Base-by-base conservation (phyloP, 2,329 filamentous ascomycete species). In the Fusarium penzigii region DNA sequence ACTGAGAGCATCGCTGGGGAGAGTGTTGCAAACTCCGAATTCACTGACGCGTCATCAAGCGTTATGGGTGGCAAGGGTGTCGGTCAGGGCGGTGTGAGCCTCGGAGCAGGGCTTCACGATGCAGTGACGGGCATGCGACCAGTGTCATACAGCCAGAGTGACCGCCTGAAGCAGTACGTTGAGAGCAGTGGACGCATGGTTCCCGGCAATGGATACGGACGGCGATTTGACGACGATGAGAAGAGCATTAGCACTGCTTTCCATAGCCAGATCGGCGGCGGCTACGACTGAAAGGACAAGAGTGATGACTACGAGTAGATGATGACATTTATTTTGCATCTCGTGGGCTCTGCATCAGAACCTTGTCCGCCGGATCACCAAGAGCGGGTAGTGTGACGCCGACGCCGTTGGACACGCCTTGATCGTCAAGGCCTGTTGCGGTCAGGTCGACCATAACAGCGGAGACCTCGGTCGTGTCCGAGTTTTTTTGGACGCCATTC, bases 191-290 rank as follows among this genome's bases (percentile, higher is more conserved):
- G 87, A 10, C 88, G 89, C 45, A 78, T 84, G 57, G 85, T 84
- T 42, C 80, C 79, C 29, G 78, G 82, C 57, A 90, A 86, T 69
- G 84, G 87, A 47, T 90, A 84, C 67, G 86, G 83, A 48, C 88
- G 87, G 64, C 80, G 78, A 47, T 85, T 88, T 56, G 94, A 99
- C 62, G 94, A 99, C 62, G 94, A 97, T 69, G 91, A 94, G 66
- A 91, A 94, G 75, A 97, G 93, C 73, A 85, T 97, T 66, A 96
- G 91, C 68, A 97, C 94, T 47, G 92, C 92, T 44, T 99, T 97
- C 75, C 92, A 93, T 56, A 97, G 92, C 76, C 94, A 97, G 73
- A 86, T 97, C 62, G 92, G 90, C 57, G 78, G 80, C 17, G 78
- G 79, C 53, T 81, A 80, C 60, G 79, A 81, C 67, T 81, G 78